A percentile compares a stretch with the other conserved stretches of the same genome.
Conservation (phyloP, 176 grass and related monocot genomes). For the Saccharum spontaneum region DNA sequence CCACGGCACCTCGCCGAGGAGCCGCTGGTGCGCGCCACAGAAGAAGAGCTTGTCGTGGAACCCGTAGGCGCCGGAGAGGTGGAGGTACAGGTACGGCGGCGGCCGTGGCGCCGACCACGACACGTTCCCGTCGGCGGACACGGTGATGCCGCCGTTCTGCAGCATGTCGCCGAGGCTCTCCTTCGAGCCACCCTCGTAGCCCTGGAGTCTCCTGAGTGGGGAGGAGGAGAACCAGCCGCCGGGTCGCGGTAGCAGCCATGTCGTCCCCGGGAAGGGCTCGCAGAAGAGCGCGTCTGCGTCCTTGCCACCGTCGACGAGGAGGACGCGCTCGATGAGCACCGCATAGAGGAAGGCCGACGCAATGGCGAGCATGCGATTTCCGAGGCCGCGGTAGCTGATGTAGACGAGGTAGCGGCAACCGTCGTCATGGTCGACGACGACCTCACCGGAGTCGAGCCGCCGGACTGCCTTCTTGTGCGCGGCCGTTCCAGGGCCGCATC, state of each 20-base stretch:
- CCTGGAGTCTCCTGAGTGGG: conserved; percentile 19
- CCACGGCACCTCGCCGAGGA: conserved; percentile 43
- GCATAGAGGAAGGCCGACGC: conserved; percentile 61
- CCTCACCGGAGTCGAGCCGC: conserved; percentile 37
- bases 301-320: conserved; percentile 42
- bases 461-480: conserved; percentile 38
- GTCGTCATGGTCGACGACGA: not conserved
- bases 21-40: conserved; percentile 59
- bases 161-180: conserved; percentile 56
- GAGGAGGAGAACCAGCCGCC: conserved; percentile 31
- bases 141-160: conserved; percentile 15
- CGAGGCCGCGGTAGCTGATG: conserved; percentile 63
- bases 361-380: conserved; percentile 62
- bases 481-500: conserved; percentile 60
- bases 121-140: not conserved
- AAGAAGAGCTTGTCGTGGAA: conserved; percentile 67
- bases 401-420: conserved; percentile 67
- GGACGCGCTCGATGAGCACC: conserved; percentile 48
- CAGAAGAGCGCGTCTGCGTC: conserved; percentile 57
- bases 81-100: conserved; percentile 61
- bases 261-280: conserved; percentile 63
- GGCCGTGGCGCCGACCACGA: not conserved
- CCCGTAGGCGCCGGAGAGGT: conserved; percentile 39
- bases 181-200: conserved; percentile 19
- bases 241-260: conserved; percentile 56